These are phyloP conservation scores for Teratosphaeria viscida DNA, from an alignment of 2,329 filamentous ascomycete genomes.

Conservation along the genomic window DNA sequence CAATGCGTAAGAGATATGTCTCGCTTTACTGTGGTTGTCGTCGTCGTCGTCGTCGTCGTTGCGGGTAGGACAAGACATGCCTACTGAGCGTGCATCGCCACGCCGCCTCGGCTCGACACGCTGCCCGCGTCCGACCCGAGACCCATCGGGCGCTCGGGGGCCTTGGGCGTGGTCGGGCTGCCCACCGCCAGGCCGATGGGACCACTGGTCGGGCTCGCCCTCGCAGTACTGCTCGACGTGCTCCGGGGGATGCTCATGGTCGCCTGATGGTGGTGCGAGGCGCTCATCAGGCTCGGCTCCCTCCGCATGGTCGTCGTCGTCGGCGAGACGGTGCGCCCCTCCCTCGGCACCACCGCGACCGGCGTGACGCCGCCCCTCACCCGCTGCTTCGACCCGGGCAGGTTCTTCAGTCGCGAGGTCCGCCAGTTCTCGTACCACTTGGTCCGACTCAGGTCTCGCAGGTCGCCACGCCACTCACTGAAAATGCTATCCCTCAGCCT, in stretches of 20 bases:
- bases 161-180: constrained; percentile 1
- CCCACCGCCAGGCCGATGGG: constrained; percentile 1
- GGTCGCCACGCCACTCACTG: constrained; percentile 80
- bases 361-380: constrained; percentile 27
- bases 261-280: background rate
- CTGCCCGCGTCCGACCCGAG: background rate
- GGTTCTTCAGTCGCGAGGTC: constrained; percentile 42
- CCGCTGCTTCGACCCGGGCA: constrained; percentile 17
- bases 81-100: background rate
- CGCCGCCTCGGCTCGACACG: background rate
- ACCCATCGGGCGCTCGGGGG: constrained; percentile 4
- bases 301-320: background rate
- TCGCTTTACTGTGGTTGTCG: background rate
- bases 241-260: constrained; percentile 3
- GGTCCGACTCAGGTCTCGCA: constrained; percentile 81
- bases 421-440: constrained; percentile 96
- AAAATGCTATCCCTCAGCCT: constrained; percentile 88
- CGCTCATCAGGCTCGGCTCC: background rate
- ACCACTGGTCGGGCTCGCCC: background rate
- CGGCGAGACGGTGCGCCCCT: constrained; percentile 11
- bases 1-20: background rate
- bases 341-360: constrained; percentile 21
- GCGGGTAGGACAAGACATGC: background rate
- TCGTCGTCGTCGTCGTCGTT: background rate
- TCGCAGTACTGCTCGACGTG: background rate